Evolutionary conservation across 495 filamentous ascomycete genomes (phyloP), one percentile per base, ranked within the genome.

Genomic region (Thozetella sp.): DNA sequence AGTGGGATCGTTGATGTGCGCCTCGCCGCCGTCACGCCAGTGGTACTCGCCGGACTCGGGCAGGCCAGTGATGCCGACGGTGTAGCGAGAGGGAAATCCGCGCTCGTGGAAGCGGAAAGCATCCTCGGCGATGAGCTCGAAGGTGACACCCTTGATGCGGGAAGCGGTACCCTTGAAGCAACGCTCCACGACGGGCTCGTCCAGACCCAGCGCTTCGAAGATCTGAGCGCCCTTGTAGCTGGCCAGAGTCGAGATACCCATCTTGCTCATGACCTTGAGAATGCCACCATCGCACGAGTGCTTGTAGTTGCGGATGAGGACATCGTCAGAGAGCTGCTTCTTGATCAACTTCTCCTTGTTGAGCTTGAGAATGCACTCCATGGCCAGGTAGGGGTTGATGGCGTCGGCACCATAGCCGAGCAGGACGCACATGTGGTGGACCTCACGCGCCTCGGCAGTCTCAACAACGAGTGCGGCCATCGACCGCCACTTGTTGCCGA

Each of bases 241-340:
- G 72, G 95, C 92, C 48, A 99, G 80, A 50, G 95, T 99, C 12
- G 95, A 99, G 66, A 99, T 99, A 77, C 95, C 95, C 95, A 99
- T 99, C 83, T 99, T 99, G 77, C 92, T 97, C 95, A 99, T 99
- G 70, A 99, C 95, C 80, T 99, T 99, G 58, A 99, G 83, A 60
- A 99, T 97, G 75, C 95, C 95, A 66, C 95, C 95, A 67, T 98
- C 96, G 67, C 92, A 96, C 51, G 95, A 99, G 67, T 95, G 91
- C 80, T 96, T 96, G 83, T 98, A 99, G 77, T 99, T 99, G 60
- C 90, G 87, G 60, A 99, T 91, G 54, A 98, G 87, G 61, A 87
- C 83, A 51, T 96, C 92, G 59, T 96, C 88, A 22, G 85, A 81
- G 22, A 98, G 79, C 67, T 93, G 88, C 82, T 96, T 96, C 67